Percentiles rank a stretch among this genome's conserved stretches.
phyloP scores from a whole-genome alignment of 2,329 filamentous ascomycete genomes.

The Aspergillus candidus region DNA sequence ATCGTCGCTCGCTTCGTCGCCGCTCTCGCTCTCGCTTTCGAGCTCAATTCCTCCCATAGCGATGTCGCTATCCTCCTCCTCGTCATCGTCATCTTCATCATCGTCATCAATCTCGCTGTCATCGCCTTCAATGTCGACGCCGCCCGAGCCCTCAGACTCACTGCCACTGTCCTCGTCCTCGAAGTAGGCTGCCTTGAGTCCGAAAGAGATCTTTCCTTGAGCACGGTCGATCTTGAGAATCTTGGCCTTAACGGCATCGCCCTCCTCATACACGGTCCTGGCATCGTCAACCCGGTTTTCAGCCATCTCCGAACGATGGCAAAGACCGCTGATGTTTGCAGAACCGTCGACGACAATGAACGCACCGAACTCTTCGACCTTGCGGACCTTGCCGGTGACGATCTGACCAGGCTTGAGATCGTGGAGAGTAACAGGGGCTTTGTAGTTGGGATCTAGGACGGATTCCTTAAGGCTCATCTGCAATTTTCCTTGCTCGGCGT shows the following conservation, averaged over 20 bases:
- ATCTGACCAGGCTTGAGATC: slow-evolving; percentile 74
- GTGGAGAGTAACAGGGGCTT: slow-evolving; percentile 64
- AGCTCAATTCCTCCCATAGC: slow-evolving; percentile 43
- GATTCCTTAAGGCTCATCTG: slow-evolving; percentile 86
- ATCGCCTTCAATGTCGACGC: slow-evolving; percentile 30
- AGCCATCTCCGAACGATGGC: slow-evolving; percentile 87
- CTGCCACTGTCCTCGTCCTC: slow-evolving; percentile 49
- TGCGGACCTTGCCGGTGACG: slow-evolving; percentile 83
- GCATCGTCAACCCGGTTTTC: slow-evolving; percentile 76
- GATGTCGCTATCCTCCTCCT: slow-evolving; percentile 27
- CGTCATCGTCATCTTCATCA: slow-evolving; percentile 25
- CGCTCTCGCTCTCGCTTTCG: slow-evolving; percentile 38
- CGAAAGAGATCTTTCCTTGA: slow-evolving; percentile 77
- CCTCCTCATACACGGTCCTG: slow-evolving; percentile 81
- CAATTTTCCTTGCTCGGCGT: slow-evolving; percentile 62
- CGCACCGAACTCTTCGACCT: slow-evolving; percentile 90
- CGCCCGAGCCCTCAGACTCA: slow-evolving; percentile 28
- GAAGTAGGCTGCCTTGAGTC: slow-evolving; percentile 89
- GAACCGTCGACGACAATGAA: slow-evolving; percentile 89
- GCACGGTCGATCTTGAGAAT: slow-evolving; percentile 70
- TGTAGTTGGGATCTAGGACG: slow-evolving; percentile 71
- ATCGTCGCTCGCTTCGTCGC: slow-evolving; percentile 39
- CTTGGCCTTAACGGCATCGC: slow-evolving; percentile 88
- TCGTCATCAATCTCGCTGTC: slow-evolving; percentile 22
- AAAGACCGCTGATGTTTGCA: slow-evolving; percentile 83